Percentiles rank a stretch among this genome's conserved stretches.
These are phyloP conservation scores for Imleria badia DNA, from an alignment of 768 basidiomycete species.

Conservation along the genomic window DNA sequence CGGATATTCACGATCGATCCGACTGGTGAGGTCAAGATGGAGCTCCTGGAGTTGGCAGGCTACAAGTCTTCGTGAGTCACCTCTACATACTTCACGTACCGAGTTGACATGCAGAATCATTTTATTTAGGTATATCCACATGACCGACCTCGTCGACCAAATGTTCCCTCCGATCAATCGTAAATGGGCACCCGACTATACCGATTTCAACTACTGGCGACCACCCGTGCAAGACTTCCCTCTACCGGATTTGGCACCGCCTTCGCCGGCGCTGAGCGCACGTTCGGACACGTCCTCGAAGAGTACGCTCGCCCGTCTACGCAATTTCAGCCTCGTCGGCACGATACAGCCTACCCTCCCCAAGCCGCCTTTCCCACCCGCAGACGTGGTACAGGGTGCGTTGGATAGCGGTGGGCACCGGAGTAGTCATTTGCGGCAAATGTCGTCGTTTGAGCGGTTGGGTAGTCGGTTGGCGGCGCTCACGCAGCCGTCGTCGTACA, in stretches of 20 bases:
- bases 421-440: slow-evolving; percentile 57
- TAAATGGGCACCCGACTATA: slow-evolving; percentile 86
- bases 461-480: slow-evolving; percentile 58
- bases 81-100: neutral
- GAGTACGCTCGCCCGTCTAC: slow-evolving; percentile 68
- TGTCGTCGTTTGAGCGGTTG: slow-evolving; percentile 75
- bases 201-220: slow-evolving; percentile 98
- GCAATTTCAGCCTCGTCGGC: slow-evolving; percentile 77
- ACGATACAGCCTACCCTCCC: slow-evolving; percentile 36
- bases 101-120: neutral
- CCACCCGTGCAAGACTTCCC: slow-evolving; percentile 72
- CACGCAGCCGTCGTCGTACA: slow-evolving; percentile 38
- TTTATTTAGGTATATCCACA: slow-evolving; percentile 81
- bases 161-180: slow-evolving; percentile 97
- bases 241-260: slow-evolving; percentile 78
- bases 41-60: slow-evolving; percentile 92
- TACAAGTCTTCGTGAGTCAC: slow-evolving; percentile 90
- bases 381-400: neutral
- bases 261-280: slow-evolving; percentile 92
- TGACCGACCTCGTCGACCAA: slow-evolving; percentile 99
- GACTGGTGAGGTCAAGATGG: slow-evolving; percentile 93
- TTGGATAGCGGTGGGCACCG: slow-evolving; percentile 26
- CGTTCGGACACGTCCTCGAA: slow-evolving; percentile 83
- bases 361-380: slow-evolving; percentile 32
- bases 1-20: slow-evolving; percentile 98